phyloP scores from a whole-genome alignment of 345 rosid species.

The Populus tremula region DNA sequence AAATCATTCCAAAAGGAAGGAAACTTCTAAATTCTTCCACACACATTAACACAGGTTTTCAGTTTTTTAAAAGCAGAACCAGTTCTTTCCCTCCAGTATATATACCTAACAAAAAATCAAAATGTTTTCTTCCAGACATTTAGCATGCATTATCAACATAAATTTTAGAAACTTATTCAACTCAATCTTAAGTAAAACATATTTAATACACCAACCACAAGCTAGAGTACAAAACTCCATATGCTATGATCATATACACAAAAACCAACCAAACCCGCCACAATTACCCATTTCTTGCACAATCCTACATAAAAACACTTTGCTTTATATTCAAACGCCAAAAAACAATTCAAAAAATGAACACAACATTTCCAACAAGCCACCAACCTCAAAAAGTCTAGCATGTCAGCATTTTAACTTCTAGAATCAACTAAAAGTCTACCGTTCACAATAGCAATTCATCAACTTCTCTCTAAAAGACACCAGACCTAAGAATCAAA shows the following conservation, averaged over 20 bases:
- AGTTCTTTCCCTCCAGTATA: not conserved
- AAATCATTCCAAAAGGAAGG: not conserved
- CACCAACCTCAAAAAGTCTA: not conserved
- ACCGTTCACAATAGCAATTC: not conserved
- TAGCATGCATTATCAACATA: not conserved
- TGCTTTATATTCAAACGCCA: not conserved
- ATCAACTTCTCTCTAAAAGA: not conserved
- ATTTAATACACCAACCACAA: not conserved
- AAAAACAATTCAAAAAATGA: not conserved
- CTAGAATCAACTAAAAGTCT: not conserved
- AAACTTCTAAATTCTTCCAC: not conserved
- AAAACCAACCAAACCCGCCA: not conserved
- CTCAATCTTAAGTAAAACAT: not conserved
- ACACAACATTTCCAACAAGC: not conserved
- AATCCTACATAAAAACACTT: not conserved
- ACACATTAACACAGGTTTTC: not conserved
- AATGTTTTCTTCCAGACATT: not conserved
- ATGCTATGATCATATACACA: not conserved
- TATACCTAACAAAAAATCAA: not conserved
- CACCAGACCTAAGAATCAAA: not conserved
- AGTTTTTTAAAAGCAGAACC: not conserved
- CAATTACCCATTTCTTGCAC: not conserved
- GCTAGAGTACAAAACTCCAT: not conserved
- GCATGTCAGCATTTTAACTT: not conserved
- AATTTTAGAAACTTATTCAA: not conserved